Base-by-base conservation (phyloP, 148 eudicot species). In the Vaccinium corymbosum region DNA sequence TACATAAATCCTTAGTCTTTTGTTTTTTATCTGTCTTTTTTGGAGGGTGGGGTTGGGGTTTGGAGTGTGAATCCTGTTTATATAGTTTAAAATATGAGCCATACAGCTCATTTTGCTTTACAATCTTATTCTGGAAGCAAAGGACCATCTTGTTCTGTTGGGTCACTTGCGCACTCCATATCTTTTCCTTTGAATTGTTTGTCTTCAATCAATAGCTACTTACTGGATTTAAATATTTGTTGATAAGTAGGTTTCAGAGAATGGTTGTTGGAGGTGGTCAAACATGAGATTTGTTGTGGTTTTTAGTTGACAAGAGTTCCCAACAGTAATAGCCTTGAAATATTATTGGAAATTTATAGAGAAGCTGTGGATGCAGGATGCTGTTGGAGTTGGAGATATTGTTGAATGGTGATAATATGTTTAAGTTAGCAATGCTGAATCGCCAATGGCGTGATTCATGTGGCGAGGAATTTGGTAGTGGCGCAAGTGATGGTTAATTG, bases 251-350 rank as follows among this genome's bases (percentile, higher is more conserved):
- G 48, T 55, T 55, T 53, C 16, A 13, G 48, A 16, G 56, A 55
- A 78, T 29, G 81, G 81, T 29, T 53, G 66, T 78, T 55, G 14
- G 66, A 78, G 61, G 80, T 27, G 42, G 42, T 25, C n/a, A 78
- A 16, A 25, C 10, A 25, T 51, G 19, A 73, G 17, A 48, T 76
- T 76, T 9, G 32, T 20, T 20, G 79, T 76, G 57, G 35, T 49
- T 51, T 51, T 48, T 78, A 51, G 80, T 78, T 27, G 38, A 50
- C 12, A 51, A 51, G 35, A 50, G 61, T 16, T 52, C n/a, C 17
- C 7, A 12, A 12, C 22, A 17, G 61, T 27, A 27, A 32, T 14
- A 52, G 57, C 29, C 32, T 9, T 13, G 19, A 78, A n/a, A 50
- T 50, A 52, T 29, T 51, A 20, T 78, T 22, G 10, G 80, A 78